Evolutionary conservation across 257 asterid genomes (phyloP), one percentile per base, ranked within the genome.

Genomic region (Petunia secreta): DNA sequence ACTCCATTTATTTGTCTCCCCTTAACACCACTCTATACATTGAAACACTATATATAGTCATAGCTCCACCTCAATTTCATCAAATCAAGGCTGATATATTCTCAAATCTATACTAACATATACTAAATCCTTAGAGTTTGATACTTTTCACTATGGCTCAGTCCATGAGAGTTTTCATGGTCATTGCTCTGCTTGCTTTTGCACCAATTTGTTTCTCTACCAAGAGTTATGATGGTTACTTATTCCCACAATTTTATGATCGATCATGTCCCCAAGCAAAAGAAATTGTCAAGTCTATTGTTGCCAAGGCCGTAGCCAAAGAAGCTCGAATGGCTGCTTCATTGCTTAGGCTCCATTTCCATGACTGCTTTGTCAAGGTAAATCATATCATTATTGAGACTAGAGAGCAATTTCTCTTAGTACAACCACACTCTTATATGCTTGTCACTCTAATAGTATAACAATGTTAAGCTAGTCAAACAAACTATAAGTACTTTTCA

Each of bases 241-340:
- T 91, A 38, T 91, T 85, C 81, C 97, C 98, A 5, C 98, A 92
- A 78, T 94, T 90, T 86, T 94, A 94, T 55, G 92, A 94, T 59
- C 84, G 87, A 1, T 85, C 95, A 2, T 95, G 98, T 85, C 98
- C 97, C 1, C 81, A 75, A 71, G 97, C 97, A 1, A 88, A 60
- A 62, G 80, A 90, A 41, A 92, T 93, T 8, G 91, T 93, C 1
- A 83, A 82, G 80, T 90, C 95, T 34, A 60, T 93, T 54, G 93
- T 95, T 55, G 91, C 97, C 0, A 90, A 93, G 82, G 97, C 97
- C 2, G 92, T 95, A 7, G 89, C 91, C 5, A 87, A 63, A 83
- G 98, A 95, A 66, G 87, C 96, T n/a, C 92, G 98, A 53, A 93
- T 93, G 98, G 99, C 97, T 66, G 99, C 99, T 79, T 93, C 99